Conservation (phyloP, 164 flowering plant genomes). For the Hamamelis virginiana region DNA sequence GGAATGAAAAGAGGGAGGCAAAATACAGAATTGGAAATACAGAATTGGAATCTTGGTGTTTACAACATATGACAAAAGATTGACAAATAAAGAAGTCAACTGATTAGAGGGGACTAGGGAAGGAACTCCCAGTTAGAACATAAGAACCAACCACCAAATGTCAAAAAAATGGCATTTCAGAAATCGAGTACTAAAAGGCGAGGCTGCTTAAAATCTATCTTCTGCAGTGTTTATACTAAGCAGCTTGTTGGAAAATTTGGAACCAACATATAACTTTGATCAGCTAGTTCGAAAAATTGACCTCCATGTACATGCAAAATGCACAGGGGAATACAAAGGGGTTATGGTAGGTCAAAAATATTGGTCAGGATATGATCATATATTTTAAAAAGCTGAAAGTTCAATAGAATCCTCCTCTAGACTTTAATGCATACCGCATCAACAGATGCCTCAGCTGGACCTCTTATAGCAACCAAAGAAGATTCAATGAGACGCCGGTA, state of each 20-base stretch:
- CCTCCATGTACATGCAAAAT: background rate
- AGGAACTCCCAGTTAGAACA: too few relatives aligned
- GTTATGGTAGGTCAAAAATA: background rate
- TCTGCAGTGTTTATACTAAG: background rate
- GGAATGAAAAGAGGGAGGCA: too few relatives aligned
- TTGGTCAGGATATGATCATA: too few relatives aligned
- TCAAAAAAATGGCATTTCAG: too few relatives aligned
- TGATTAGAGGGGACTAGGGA: background rate
- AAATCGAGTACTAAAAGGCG: too few relatives aligned
- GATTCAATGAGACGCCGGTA: slow-evolving; percentile 94
- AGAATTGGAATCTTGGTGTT: too few relatives aligned
- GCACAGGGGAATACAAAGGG: background rate
- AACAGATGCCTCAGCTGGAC: slow-evolving; percentile 93
- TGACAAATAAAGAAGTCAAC: too few relatives aligned
- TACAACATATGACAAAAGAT: too few relatives aligned
- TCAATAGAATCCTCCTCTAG: background rate
- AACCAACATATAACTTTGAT: too few relatives aligned
- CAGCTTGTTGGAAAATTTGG: background rate
- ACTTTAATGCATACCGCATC: slow-evolving; percentile 64
- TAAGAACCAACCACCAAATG: too few relatives aligned
- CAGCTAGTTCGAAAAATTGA: background rate
- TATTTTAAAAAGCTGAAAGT: background rate
- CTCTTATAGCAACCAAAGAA: slow-evolving; percentile 67
- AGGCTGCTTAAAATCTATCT: too few relatives aligned
- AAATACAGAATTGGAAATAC: too few relatives aligned